Percentiles rank a stretch among this genome's conserved stretches.
phyloP scores from a whole-genome alignment of 257 asterid genomes.

The Oldenlandia corymbosa region DNA sequence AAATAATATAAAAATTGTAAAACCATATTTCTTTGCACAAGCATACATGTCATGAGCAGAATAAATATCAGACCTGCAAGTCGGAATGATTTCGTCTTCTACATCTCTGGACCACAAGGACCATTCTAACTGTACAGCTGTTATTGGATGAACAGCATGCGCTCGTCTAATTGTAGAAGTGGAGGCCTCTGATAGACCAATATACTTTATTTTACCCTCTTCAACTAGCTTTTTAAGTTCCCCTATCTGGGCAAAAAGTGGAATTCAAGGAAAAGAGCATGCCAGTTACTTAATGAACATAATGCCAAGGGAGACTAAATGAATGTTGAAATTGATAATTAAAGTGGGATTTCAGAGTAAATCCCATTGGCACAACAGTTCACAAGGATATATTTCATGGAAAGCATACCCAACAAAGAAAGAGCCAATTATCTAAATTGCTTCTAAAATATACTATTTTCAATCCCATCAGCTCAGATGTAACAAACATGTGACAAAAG shows the following conservation, averaged over 20 bases:
- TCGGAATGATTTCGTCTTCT: constrained; percentile 43
- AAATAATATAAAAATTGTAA: background rate
- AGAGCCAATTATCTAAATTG: no score
- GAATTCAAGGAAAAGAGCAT: background rate
- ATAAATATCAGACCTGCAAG: constrained; percentile 34
- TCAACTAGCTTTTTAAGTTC: constrained; percentile 44
- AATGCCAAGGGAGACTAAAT: no score
- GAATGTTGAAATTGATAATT: no score
- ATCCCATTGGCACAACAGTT: no score
- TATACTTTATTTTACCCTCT: constrained; percentile 44
- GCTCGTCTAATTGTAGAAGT: constrained; percentile 48
- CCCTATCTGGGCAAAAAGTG: constrained; percentile 23
- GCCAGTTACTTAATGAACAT: background rate
- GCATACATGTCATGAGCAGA: no score
- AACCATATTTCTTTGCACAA: background rate
- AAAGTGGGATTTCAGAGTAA: no score
- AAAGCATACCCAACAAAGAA: no score
- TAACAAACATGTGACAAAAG: no score
- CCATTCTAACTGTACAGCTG: constrained; percentile 44
- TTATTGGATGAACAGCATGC: constrained; percentile 44
- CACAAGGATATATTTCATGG: no score
- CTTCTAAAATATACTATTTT: no score
- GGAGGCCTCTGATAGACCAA: constrained; percentile 42
- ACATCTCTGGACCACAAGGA: constrained; percentile 46
- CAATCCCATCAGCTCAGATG: no score